phyloP scores from a whole-genome alignment of 2,329 filamentous ascomycete species.

The Trichoderma citrinoviride region DNA sequence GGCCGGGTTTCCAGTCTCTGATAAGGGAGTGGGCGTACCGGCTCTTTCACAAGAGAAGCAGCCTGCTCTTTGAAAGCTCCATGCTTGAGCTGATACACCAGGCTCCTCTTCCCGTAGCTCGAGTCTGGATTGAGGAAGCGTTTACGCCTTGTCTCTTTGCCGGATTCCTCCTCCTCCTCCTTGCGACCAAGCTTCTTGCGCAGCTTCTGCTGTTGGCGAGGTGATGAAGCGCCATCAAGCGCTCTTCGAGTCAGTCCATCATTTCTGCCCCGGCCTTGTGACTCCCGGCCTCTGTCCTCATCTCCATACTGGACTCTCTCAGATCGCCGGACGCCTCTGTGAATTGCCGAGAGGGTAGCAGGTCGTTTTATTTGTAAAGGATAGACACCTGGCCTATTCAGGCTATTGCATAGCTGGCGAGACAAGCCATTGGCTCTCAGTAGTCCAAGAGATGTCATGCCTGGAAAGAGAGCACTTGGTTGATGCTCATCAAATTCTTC shows the following conservation, averaged over 20 bases:
- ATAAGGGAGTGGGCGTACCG: conserved; percentile 26
- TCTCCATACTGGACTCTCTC: conserved; percentile 35
- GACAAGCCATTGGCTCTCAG: conserved; percentile 27
- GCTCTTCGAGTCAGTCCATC: conserved; percentile 31
- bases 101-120: conserved; percentile 53
- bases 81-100: conserved; percentile 54
- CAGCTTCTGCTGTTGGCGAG: conserved; percentile 42
- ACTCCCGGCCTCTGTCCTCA: conserved; percentile 19
- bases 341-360: conserved; percentile 62
- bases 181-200: conserved; percentile 52
- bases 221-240: conserved; percentile 31
- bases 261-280: conserved; percentile 24
- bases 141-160: conserved; percentile 46
- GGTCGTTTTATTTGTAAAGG: conserved; percentile 28
- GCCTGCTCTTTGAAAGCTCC: conserved; percentile 38
- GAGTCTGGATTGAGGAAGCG: conserved; percentile 52
- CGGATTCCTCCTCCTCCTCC: conserved; percentile 33
- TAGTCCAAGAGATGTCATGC: conserved; percentile 31
- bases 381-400: background rate
- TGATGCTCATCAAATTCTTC: background rate
- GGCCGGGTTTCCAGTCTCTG: background rate
- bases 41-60: conserved; percentile 29
- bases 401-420: conserved; percentile 22
- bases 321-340: conserved; percentile 59
- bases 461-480: conserved; percentile 17